Evolutionary conservation across 192 early-diverging fungal genomes (phyloP).

Genomic region (Coemansia guatemalensis): DNA sequence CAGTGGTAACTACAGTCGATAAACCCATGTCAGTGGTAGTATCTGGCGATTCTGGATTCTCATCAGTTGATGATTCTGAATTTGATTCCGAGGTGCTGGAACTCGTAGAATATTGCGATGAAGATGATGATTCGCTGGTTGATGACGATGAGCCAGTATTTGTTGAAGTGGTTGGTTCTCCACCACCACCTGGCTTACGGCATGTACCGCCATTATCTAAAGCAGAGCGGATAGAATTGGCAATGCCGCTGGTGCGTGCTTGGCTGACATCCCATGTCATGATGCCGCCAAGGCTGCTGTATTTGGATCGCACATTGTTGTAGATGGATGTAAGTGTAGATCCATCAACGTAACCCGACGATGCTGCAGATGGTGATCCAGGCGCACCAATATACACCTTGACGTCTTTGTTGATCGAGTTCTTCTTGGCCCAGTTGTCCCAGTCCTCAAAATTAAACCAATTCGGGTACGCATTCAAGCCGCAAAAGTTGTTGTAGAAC

Average conservation of each 20-base stretch:
- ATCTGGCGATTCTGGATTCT: background rate
- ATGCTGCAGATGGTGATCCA: constrained; percentile 56
- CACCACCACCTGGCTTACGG: constrained; percentile 6
- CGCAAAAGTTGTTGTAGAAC: constrained; percentile 74
- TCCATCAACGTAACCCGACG: constrained; percentile 53
- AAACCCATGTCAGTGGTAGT: background rate
- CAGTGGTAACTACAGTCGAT: constrained; percentile 2
- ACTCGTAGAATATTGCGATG: constrained; percentile 1
- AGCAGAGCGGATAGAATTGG: constrained; percentile 23
- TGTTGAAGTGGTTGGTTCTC: constrained; percentile 14
- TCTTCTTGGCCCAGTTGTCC: constrained; percentile 63
- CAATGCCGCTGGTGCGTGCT: constrained; percentile 40
- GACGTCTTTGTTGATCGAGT: constrained; percentile 58
- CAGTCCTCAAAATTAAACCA: constrained; percentile 62
- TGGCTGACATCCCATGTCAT: constrained; percentile 66
- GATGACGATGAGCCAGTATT: constrained; percentile 4
- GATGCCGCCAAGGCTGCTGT: constrained; percentile 61
- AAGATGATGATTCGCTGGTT: background rate
- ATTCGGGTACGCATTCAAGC: constrained; percentile 46
- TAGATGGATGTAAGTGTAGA: constrained; percentile 40
- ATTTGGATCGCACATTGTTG: constrained; percentile 43
- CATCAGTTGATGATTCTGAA: background rate
- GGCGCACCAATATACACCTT: constrained; percentile 58
- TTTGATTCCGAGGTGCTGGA: background rate
- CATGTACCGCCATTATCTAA: constrained; percentile 32